Evolutionary conservation across 805 yeast species (phyloP).

Genomic region (Pichia insulana): DNA sequence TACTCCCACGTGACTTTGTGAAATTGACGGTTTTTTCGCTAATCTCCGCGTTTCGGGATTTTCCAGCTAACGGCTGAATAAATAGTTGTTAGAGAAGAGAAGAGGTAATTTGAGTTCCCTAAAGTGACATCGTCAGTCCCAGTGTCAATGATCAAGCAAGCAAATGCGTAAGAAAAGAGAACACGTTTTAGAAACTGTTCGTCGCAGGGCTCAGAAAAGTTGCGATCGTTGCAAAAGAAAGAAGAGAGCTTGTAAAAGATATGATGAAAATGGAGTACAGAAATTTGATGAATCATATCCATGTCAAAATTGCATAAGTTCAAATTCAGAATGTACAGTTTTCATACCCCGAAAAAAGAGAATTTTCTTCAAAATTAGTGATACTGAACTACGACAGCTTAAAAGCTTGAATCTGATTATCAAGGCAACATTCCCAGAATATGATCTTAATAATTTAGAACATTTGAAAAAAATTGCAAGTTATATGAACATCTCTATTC

Average conservation of each 20-base stretch:
- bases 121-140: no score
- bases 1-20: no score
- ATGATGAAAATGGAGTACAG: constrained; percentile 10
- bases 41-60: no score
- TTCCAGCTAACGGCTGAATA: no score
- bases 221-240: constrained; percentile 31
- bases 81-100: no score
- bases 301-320: constrained; percentile 22
- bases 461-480: constrained; percentile 25
- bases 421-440: constrained; percentile 27
- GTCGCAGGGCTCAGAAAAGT: constrained; percentile 27
- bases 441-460: constrained; percentile 28
- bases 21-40: no score
- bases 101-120: no score
- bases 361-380: constrained; percentile 23
- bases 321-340: constrained; percentile 24
- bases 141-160: background rate
- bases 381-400: constrained; percentile 28
- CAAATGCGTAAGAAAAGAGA: background rate
- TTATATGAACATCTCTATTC: constrained; percentile 13
- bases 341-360: constrained; percentile 26
- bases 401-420: constrained; percentile 25
- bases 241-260: constrained; percentile 27
- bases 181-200: constrained; percentile 1
- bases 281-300: constrained; percentile 20